A percentile compares a stretch with the other conserved stretches of the same genome.
These are phyloP conservation scores for Cytospora chrysosperma DNA, from an alignment of 2,329 filamentous ascomycete genomes.

Conservation along the genomic window DNA sequence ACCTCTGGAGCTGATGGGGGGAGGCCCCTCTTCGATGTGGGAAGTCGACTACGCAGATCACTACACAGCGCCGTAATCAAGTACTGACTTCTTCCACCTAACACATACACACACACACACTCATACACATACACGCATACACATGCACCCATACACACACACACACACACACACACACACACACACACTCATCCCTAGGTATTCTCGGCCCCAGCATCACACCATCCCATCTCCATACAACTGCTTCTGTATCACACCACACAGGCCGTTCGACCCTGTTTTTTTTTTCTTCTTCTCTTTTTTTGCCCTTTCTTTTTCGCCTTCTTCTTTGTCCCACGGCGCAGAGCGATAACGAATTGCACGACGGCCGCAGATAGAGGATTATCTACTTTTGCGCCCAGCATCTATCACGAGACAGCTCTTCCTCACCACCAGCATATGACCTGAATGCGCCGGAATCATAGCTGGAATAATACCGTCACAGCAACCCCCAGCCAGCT, in stretches of 20 bases:
- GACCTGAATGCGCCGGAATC: slow-evolving; percentile 13
- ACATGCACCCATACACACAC: no score
- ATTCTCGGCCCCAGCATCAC: slow-evolving; percentile 16
- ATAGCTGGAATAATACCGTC: slow-evolving; percentile 13
- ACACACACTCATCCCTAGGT: not conserved
- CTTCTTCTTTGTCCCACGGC: not conserved
- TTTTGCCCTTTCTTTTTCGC: not conserved
- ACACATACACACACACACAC: not conserved
- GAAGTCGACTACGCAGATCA: slow-evolving; percentile 18
- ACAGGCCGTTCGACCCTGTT: not conserved
- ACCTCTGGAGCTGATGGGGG: not conserved
- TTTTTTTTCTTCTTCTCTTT: no score
- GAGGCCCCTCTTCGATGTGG: slow-evolving; percentile 18
- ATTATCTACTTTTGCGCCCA: not conserved
- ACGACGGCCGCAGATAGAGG: not conserved
- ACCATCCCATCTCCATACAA: slow-evolving; percentile 7
- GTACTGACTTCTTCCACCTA: not conserved
- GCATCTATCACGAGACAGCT: slow-evolving; percentile 2
- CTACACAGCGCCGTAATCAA: not conserved
- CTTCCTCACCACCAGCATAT: slow-evolving; percentile 2
- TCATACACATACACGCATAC: not conserved
- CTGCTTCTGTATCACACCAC: slow-evolving; percentile 4
- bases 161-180: not conserved
- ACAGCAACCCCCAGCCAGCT: slow-evolving; percentile 15
- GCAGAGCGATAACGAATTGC: not conserved